These are phyloP conservation scores for Solanum hybrid DNA, from an alignment of 305 asterid genomes.

Conservation along the genomic window DNA sequence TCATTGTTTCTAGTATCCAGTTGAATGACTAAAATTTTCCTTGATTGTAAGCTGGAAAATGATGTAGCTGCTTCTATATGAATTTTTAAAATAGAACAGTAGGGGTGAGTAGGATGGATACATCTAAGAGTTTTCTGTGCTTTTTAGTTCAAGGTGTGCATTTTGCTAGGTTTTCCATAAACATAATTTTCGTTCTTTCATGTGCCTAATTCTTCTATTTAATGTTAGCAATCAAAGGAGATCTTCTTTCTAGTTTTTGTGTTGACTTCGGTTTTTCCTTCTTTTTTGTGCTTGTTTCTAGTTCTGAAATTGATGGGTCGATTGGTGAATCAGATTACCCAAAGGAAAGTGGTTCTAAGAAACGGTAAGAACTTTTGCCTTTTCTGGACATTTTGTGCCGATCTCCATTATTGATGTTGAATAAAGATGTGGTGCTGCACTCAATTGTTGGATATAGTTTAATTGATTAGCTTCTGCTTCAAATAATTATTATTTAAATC, in stretches of 20 bases:
- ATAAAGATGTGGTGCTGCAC: neutral
- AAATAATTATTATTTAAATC: neutral
- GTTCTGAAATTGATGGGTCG: slow-evolving; percentile 64
- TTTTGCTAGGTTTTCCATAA: neutral
- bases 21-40: neutral
- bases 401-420: neutral
- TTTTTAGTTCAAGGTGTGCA: neutral
- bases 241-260: neutral
- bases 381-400: neutral
- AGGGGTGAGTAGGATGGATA: neutral
- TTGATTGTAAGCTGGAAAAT: neutral
- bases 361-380: slow-evolving; percentile 39
- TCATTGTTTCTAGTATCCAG: neutral
- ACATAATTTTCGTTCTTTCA: neutral
- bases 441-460: neutral
- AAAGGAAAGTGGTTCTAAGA: slow-evolving; percentile 55
- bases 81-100: neutral
- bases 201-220: neutral
- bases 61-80: neutral
- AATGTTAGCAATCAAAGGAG: neutral
- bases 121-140: neutral
- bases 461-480: neutral
- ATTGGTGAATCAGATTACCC: slow-evolving; percentile 52
- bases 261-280: neutral
- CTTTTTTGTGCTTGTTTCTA: slow-evolving; percentile 10